Percentiles rank a stretch among this genome's conserved stretches.
phyloP scores from a whole-genome alignment of 176 grass and related monocot genomes.

The Miscanthus lutarioriparius region DNA sequence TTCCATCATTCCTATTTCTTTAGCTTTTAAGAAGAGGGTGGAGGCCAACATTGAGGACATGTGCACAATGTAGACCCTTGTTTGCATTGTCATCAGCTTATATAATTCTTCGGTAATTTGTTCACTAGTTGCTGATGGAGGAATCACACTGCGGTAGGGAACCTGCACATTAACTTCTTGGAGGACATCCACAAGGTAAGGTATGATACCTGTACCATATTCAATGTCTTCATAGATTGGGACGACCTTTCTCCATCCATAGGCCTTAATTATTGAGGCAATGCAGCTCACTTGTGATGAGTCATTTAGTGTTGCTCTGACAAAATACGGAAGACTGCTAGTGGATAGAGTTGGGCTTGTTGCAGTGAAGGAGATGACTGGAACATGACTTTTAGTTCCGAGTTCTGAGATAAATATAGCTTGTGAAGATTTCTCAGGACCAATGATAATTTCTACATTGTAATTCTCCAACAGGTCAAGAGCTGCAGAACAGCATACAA shows the following conservation, averaged over 20 bases:
- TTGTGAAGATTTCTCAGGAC: conserved; percentile 57
- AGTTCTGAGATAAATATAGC: conserved; percentile 41
- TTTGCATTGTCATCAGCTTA: conserved; percentile 63
- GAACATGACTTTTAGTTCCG: conserved; percentile 45
- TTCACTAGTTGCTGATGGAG: conserved; percentile 34
- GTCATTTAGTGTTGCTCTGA: conserved; percentile 50
- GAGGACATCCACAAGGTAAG: conserved; percentile 46
- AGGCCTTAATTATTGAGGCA: conserved; percentile 43
- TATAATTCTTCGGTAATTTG: conserved; percentile 46
- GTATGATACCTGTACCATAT: conserved; percentile 55
- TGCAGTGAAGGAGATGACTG: conserved; percentile 52
- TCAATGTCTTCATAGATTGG: conserved; percentile 48
- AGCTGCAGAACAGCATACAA: conserved; percentile 32
- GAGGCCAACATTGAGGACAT: conserved; percentile 44
- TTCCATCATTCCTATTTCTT: conserved; percentile 59
- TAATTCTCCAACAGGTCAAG: conserved; percentile 47
- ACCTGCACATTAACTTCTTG: conserved; percentile 33
- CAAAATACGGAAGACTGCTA: conserved; percentile 42
- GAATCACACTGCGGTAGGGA: conserved; percentile 35
- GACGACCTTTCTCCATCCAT: conserved; percentile 63
- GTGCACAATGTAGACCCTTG: conserved; percentile 56
- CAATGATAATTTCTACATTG: conserved; percentile 49
- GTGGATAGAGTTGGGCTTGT: conserved; percentile 39
- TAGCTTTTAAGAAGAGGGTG: conserved; percentile 45
- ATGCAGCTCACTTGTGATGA: conserved; percentile 51